Evolutionary conservation across 176 grass and related monocot genomes (phyloP).

Genomic region (Avena insularis): DNA sequence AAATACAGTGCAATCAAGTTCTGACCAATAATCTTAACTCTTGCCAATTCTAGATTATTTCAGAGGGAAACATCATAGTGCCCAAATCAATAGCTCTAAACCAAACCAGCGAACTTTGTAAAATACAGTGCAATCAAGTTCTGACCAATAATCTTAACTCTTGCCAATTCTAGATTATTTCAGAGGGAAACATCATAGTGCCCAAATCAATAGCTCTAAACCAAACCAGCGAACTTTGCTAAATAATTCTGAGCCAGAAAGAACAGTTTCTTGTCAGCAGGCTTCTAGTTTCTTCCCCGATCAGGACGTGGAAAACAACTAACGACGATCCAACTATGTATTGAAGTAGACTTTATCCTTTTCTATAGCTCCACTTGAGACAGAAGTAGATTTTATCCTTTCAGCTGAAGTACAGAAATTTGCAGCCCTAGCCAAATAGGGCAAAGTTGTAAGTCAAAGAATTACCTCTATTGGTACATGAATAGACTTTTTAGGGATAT

Average conservation of each 20-base stretch:
- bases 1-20: slow-evolving; percentile 6
- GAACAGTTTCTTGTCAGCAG: neutral
- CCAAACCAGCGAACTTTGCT: neutral
- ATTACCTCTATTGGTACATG: slow-evolving; percentile 88
- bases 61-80: neutral
- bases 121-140: neutral
- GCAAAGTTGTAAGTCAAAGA: neutral
- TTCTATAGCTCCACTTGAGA: slow-evolving; percentile 1
- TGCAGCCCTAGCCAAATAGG: neutral
- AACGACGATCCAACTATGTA: neutral
- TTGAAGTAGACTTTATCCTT: neutral
- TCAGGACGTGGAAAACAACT: slow-evolving; percentile 21
- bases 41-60: neutral
- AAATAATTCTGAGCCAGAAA: neutral
- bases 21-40: neutral
- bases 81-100: neutral
- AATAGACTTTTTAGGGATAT: slow-evolving; percentile 89
- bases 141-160: neutral
- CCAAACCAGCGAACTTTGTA: neutral
- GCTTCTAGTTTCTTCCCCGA: slow-evolving; percentile 25
- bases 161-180: neutral
- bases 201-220: slow-evolving; percentile 2
- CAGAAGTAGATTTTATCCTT: neutral
- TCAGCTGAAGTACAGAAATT: neutral
- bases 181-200: neutral